Conservation (phyloP, 2,329 filamentous ascomycete genomes). For the Aureobasidium sp. region DNA sequence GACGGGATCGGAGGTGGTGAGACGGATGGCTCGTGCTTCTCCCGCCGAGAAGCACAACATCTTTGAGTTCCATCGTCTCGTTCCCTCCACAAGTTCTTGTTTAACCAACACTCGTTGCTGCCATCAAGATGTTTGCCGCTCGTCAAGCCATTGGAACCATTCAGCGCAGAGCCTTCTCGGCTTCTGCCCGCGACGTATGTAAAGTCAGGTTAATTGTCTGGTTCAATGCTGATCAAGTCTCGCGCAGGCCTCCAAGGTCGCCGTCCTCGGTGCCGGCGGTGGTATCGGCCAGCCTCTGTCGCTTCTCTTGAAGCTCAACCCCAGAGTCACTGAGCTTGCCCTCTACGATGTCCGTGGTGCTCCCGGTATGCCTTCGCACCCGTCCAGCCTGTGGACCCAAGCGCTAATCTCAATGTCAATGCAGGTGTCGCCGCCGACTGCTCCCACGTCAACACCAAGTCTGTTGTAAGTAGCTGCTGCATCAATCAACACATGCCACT, state of each 20-base stretch:
- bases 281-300: slow-evolving; percentile 98
- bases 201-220: slow-evolving; percentile 5
- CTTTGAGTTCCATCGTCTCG: slow-evolving; percentile 5
- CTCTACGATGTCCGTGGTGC: slow-evolving; percentile 96
- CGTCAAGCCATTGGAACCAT: slow-evolving; percentile 41
- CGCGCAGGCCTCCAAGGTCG: slow-evolving; percentile 83
- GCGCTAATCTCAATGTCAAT: neutral
- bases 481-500: neutral
- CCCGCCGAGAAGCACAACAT: neutral
- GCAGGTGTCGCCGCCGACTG: slow-evolving; percentile 95
- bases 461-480: slow-evolving; percentile 42
- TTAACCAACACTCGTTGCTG: slow-evolving; percentile 3
- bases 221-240: slow-evolving; percentile 16
- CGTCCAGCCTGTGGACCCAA: neutral
- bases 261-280: slow-evolving; percentile 91
- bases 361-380: slow-evolving; percentile 57
- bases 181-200: slow-evolving; percentile 44
- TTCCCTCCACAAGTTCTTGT: slow-evolving; percentile 1
- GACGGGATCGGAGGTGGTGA: neutral
- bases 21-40: neutral
- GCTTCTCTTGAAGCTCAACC: slow-evolving; percentile 97
- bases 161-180: slow-evolving; percentile 46
- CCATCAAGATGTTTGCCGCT: slow-evolving; percentile 63
- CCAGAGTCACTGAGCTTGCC: slow-evolving; percentile 82
- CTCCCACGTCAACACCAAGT: slow-evolving; percentile 99